phyloP scores from a whole-genome alignment of 495 filamentous ascomycete genomes.

The Chaetomium fimeti region DNA sequence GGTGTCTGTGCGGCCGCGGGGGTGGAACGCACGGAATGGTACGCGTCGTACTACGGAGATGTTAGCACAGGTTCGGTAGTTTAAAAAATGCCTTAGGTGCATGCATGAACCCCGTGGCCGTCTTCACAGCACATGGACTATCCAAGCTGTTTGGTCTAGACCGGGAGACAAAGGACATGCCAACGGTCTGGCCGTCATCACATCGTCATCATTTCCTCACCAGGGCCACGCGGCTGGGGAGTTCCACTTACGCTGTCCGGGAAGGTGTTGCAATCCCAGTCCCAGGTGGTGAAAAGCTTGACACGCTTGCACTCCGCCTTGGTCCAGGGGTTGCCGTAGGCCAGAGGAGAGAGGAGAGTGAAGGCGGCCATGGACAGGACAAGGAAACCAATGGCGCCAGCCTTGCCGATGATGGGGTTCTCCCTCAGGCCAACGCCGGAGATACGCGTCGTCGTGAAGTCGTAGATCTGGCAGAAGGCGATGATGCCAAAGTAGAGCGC shows the following conservation, averaged over 20 bases:
- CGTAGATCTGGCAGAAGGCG: constrained; percentile 80
- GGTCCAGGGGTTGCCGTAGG: constrained; percentile 95
- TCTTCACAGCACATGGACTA: constrained; percentile 6
- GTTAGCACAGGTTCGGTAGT: constrained; percentile 14
- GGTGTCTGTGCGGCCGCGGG: constrained; percentile 38
- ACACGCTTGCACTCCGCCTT: constrained; percentile 77
- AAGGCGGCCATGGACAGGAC: constrained; percentile 72
- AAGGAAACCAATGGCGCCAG: constrained; percentile 67
- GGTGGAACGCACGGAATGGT: constrained; percentile 36
- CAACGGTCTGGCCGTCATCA: neutral
- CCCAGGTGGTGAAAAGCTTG: constrained; percentile 87
- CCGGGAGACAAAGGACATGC: neutral
- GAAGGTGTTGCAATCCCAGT: constrained; percentile 96
- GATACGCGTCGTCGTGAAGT: constrained; percentile 74
- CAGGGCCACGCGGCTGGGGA: constrained; percentile 36
- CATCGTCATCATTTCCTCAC: constrained; percentile 30
- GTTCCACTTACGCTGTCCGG: constrained; percentile 71
- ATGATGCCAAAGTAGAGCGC: constrained; percentile 94
- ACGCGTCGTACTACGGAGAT: constrained; percentile 44
- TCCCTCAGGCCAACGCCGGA: constrained; percentile 64
- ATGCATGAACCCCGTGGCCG: constrained; percentile 8
- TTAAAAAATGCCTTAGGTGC: neutral
- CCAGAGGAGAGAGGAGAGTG: constrained; percentile 76
- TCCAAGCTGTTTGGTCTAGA: neutral
- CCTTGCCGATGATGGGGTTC: constrained; percentile 69